Conservation (phyloP, 2,329 filamentous ascomycete genomes). For the Colletotrichum euphorbiae region DNA sequence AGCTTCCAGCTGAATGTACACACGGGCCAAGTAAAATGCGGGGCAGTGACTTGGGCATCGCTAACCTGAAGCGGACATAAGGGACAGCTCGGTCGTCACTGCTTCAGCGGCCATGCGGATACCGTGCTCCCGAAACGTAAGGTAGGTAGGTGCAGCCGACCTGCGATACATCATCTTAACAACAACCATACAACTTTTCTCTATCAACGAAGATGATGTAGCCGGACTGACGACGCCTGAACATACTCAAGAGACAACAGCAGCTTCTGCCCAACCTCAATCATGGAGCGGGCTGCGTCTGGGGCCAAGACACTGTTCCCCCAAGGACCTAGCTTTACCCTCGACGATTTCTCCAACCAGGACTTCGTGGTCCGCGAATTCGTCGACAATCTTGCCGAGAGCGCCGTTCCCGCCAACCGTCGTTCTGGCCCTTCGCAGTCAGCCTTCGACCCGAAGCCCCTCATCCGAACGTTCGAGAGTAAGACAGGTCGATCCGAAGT, state of each 20-base stretch:
- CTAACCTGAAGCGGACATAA: constrained; percentile 22
- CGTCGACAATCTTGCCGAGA: constrained; percentile 91
- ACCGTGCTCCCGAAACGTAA: constrained; percentile 38
- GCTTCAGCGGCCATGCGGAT: constrained; percentile 17
- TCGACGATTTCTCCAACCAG: constrained; percentile 88
- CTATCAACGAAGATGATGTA: constrained; percentile 18
- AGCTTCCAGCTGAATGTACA: not conserved
- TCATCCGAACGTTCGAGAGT: constrained; percentile 95
- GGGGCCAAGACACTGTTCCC: constrained; percentile 78
- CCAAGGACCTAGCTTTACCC: constrained; percentile 82
- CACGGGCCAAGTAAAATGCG: constrained; percentile 23
- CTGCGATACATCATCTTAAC: not conserved
- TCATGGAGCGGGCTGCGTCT: constrained; percentile 58
- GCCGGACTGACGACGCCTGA: not conserved
- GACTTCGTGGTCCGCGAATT: constrained; percentile 99
- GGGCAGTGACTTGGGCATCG: constrained; percentile 13
- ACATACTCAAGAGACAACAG: constrained; percentile 5
- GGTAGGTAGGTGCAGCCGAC: not conserved
- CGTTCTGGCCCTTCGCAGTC: constrained; percentile 76
- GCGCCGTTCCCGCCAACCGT: constrained; percentile 80
- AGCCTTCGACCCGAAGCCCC: constrained; percentile 92
- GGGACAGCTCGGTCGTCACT: constrained; percentile 30
- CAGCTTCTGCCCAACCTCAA: constrained; percentile 37
- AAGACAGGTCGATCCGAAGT: constrained; percentile 41
- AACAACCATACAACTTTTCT: not conserved